These are phyloP conservation scores for Gossypium trilobum DNA, from an alignment of 441 rosid species.

Conservation along the genomic window DNA sequence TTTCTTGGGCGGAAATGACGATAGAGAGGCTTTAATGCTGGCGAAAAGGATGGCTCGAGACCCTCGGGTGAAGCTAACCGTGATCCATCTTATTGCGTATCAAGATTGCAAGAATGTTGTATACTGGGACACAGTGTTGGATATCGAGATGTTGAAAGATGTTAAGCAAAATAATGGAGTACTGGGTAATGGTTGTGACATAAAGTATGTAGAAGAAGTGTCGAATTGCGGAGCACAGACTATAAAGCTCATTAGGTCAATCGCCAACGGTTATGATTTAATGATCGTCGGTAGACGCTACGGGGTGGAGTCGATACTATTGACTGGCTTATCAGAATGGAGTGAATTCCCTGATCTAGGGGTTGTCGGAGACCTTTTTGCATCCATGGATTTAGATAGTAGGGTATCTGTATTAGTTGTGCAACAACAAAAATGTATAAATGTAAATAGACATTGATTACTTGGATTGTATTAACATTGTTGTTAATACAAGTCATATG, in stretches of 20 bases:
- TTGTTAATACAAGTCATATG: no score
- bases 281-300: constrained; percentile 30
- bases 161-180: constrained; percentile 4
- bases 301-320: constrained; percentile 21
- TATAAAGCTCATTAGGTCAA: constrained; percentile 19
- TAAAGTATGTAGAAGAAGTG: constrained; percentile 20
- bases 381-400: constrained; percentile 30
- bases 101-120: not conserved
- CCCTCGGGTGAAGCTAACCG: constrained; percentile 24
- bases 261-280: constrained; percentile 22
- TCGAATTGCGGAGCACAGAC: constrained; percentile 29
- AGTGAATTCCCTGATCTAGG: constrained; percentile 42
- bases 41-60: constrained; percentile 31
- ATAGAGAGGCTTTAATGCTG: constrained; percentile 32
- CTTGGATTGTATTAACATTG: no score
- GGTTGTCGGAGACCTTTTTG: constrained; percentile 34
- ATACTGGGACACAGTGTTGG: constrained; percentile 29
- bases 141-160: constrained; percentile 21
- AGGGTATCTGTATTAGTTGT: constrained; percentile 22
- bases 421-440: not conserved
- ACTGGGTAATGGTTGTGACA: constrained; percentile 1
- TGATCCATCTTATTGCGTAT: constrained; percentile 18
- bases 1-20: constrained; percentile 37
- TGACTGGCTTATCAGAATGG: constrained; percentile 35
- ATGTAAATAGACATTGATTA: no score